Base-by-base conservation (phyloP, 805 yeast genomes). In the Pichia ethanolica region DNA sequence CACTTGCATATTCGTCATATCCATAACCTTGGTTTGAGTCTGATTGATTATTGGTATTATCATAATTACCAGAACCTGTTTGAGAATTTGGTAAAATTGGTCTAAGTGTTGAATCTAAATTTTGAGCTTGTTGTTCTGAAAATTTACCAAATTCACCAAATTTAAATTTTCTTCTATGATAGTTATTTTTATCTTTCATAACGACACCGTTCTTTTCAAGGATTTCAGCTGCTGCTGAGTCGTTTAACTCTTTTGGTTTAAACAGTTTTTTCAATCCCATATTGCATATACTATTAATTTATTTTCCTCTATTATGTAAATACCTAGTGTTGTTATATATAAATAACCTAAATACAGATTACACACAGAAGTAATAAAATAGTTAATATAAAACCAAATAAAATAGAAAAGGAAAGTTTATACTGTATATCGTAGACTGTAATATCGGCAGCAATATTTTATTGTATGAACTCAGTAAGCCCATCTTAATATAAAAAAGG, bases 251-350 rank as follows among this genome's bases (percentile, higher is more conserved):
- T 46, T 72, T 68, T 12, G 78, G 78, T 49, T 68, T 77, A 60
- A 75, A 77, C 43, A 74, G 63, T 42, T 70, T 73, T 58, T 71
- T 76, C 47, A 76, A 53, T 13, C 81, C 81, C 82, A 42, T 32
- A 20, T 20, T 2, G 20, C 20, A 20, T 20, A 20, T 20, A 20
- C 3, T 20, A 20, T 20, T 20, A 20, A 20, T 20, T 20, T 20
- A 20, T 20, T 20, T 2, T 20, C 20, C 3, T 20, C 20, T 20
- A 20, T 20, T 20, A 20, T 20, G 20, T 20, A 20, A 20, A 20
- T 20, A 20, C 20, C 20, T 20, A 3, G 3, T 3, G 3, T 3
- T 20, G 20, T 20, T 20, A 20, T 20, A 20, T 20, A 20, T 20
- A 20, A 20, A 20, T 20, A 20, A 20, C 20, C 20, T 20, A 20